Conservation (phyloP, 345 rosid species). For the Arabis hirsuta region DNA sequence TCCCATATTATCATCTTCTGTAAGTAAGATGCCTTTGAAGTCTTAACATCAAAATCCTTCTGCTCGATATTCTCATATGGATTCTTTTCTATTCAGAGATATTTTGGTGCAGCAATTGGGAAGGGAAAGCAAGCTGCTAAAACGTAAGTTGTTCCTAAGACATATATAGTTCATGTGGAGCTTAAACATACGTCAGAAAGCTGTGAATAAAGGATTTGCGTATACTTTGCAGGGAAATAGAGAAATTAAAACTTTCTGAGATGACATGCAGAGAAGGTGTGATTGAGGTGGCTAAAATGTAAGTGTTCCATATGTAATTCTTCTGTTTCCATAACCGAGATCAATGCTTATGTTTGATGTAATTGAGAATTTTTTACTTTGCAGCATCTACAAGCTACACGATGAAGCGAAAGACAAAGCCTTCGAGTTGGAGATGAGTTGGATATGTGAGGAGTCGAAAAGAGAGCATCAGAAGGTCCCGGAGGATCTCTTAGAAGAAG, state of each 20-base stretch:
- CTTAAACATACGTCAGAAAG: background rate
- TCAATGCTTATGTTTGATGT: background rate
- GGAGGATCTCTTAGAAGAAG: conserved; percentile 25
- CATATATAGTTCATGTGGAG: background rate
- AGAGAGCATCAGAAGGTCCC: conserved; percentile 81
- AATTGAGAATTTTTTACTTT: background rate
- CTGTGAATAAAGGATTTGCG: background rate
- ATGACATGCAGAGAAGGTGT: conserved; percentile 98
- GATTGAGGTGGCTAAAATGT: conserved; percentile 95
- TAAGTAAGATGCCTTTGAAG: background rate
- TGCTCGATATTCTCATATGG: background rate
- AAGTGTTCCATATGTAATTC: conserved; percentile 31
- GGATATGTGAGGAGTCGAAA: conserved; percentile 96
- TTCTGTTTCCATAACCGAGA: background rate
- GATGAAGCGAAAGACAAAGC: conserved; percentile 99
- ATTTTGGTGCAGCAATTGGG: conserved; percentile 92
- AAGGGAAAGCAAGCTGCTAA: conserved; percentile 95
- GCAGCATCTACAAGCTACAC: conserved; percentile 92
- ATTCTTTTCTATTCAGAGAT: conserved; percentile 54
- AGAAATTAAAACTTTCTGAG: conserved; percentile 89
- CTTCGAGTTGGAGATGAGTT: conserved; percentile 93
- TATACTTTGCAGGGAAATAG: conserved; percentile 74
- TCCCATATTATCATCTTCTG: background rate
- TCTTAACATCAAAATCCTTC: background rate
- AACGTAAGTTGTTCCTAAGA: conserved; percentile 60